phyloP scores from a whole-genome alignment of 768 basidiomycete species.

The Jaapia argillacea region DNA sequence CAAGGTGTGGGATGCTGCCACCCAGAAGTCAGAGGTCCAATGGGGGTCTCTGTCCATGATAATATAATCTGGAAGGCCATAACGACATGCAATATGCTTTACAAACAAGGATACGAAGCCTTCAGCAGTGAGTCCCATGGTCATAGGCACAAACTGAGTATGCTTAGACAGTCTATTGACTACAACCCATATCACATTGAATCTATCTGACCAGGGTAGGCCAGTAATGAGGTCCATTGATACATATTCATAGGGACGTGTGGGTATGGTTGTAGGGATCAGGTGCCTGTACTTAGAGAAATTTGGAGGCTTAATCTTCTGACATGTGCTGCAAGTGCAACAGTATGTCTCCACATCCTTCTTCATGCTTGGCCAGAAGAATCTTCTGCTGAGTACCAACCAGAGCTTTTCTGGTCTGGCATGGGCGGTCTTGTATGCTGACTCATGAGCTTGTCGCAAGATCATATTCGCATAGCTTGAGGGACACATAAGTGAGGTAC shows the following conservation, averaged over 20 bases:
- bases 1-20: slow-evolving; percentile 4
- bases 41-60: too few species aligned
- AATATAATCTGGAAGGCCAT: slow-evolving; percentile 1
- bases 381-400: slow-evolving; percentile 2
- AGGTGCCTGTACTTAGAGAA: not conserved
- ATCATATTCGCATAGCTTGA: not conserved
- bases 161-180: slow-evolving; percentile 16
- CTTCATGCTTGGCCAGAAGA: too few species aligned
- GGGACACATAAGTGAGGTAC: slow-evolving; percentile 9
- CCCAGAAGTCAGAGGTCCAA: slow-evolving; percentile 9
- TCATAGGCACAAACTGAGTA: slow-evolving; percentile 17
- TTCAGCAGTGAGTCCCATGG: slow-evolving; percentile 3
- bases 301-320: slow-evolving; percentile 10
- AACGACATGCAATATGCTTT: slow-evolving; percentile 2
- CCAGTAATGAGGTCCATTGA: not conserved
- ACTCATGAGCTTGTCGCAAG: slow-evolving; percentile 4
- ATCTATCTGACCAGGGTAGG: not conserved
- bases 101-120: slow-evolving; percentile 6
- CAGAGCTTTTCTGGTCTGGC: slow-evolving; percentile 6
- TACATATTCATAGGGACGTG: slow-evolving; percentile 10
- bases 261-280: not conserved
- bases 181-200: too few species aligned
- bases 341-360: slow-evolving; percentile 1
- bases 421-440: slow-evolving; percentile 5
- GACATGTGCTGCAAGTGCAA: slow-evolving; percentile 7